Evolutionary conservation across 371 early-diverging fungal species (phyloP), one percentile per base, ranked within the genome.

Genomic region (Mortierella polycephala): DNA sequence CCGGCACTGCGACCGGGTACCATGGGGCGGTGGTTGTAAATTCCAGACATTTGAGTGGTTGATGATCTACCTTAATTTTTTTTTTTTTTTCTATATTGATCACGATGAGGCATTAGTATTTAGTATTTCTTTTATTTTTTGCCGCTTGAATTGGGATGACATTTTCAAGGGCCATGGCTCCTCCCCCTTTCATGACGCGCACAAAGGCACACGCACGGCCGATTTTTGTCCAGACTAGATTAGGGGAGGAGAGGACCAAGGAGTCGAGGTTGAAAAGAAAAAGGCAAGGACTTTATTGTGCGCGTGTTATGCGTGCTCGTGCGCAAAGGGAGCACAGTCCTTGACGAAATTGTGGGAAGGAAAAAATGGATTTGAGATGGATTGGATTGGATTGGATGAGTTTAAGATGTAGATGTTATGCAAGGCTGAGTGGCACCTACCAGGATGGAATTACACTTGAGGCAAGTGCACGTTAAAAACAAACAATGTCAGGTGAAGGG

Each of bases 1-100:
- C 86, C 85, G 1, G 83, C 80, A 68, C 83, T 82, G 13, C 75
- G 73, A 18, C 77, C 69, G 54, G 94, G 92, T 39, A 92, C 89
- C 93, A 94, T 92, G 53, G 89, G 89, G 54, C 94, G 88, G 83
- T 94, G 94, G 73, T 91, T 93, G 84, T 93, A 93, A 50, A 93
- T 86, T 75, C 86, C 87, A 20, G 88, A 86, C 89, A 90, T 90
- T 60, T 59, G 13, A 4, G 4, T 30, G 30, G 30, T 30, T 30
- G 30, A 4, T 30, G 30, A 30, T 30, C 30, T 30, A 4, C 30
- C 30, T 30, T 30, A 30, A 2, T 30, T 30, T 30, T 30, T 30
- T 30, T 30, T 30, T 30, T 30, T 4, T 30, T 30, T 30, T 30
- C 4, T 30, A 1, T 30, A 30, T 30, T 2, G 30, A 30, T 30